These are phyloP conservation scores for Parachaetomium inaequale DNA, from an alignment of 495 filamentous ascomycete species.

Conservation along the genomic window DNA sequence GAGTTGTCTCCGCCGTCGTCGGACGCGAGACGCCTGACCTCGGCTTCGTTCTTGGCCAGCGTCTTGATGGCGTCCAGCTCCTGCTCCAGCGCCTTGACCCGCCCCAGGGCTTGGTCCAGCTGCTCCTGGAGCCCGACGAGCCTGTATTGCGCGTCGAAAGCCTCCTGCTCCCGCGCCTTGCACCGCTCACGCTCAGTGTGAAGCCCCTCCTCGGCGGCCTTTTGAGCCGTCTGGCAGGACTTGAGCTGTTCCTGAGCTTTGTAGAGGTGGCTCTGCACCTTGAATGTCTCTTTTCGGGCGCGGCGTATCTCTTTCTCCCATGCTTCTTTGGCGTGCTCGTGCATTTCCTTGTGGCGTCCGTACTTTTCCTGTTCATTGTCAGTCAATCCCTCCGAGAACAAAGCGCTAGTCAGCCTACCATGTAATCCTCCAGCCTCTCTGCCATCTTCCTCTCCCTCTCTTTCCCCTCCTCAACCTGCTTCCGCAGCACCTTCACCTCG, in stretches of 20 bases:
- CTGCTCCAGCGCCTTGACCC: conserved; percentile 63
- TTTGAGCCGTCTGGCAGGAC: conserved; percentile 51
- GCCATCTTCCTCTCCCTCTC: conserved; percentile 70
- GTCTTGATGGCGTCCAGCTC: conserved; percentile 65
- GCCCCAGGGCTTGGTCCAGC: conserved; percentile 59
- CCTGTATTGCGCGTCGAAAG: conserved; percentile 69
- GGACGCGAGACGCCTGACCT: conserved; percentile 58
- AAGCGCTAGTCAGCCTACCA: conserved; percentile 48
- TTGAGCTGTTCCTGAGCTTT: conserved; percentile 84
- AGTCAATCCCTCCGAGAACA: neutral
- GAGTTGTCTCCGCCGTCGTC: conserved; percentile 54
- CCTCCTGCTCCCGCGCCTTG: conserved; percentile 64
- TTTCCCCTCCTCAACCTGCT: conserved; percentile 64
- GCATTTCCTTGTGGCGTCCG: conserved; percentile 68
- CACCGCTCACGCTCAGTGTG: conserved; percentile 48
- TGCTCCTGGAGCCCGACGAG: conserved; percentile 73
- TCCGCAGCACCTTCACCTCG: conserved; percentile 50
- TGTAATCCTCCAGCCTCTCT: conserved; percentile 70
- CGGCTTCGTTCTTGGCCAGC: conserved; percentile 54
- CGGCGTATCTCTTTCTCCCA: conserved; percentile 84
- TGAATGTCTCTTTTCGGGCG: conserved; percentile 81
- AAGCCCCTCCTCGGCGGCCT: conserved; percentile 50
- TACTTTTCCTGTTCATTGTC: conserved; percentile 61
- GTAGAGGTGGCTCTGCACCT: conserved; percentile 68
- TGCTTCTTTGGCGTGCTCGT: conserved; percentile 64